Base-by-base conservation (phyloP, 176 grass and related monocot genomes). In the Triticum urartu region DNA sequence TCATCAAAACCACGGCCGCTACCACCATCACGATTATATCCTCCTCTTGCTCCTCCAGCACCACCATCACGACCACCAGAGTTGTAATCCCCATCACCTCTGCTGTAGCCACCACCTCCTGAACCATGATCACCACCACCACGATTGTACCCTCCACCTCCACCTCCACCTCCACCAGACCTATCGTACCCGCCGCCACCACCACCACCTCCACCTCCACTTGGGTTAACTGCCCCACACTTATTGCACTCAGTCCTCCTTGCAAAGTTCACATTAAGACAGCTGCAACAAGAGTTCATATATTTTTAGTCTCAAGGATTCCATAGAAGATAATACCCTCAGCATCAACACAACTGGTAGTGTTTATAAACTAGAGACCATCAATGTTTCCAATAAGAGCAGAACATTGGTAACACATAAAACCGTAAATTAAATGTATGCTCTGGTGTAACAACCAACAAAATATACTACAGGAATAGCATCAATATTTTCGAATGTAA, bases 241-340 rank as follows among this genome's bases (percentile, higher is more conserved):
- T 96, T 99, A 38, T 99, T 99, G 94, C 97, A 99, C 60, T 99
- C 94, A 56, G 86, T 91, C 77, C 97, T 92, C 81, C 97, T 94
- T 8, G 97, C 97, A 50, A 99, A 99, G 87, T 99, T 99, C 85
- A 99, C 68, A 34, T 99, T 99, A 43, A 92, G 92, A n/a, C 97
- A 99, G 64, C 97, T 99, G 83, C 48, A 87, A 62, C 60, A 87
- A 81, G 17, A 88, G 64, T 75, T 68, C 33, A 79, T 32, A 79
- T 9, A 26, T 58, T 45, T 24, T 84, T 45, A 90, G 59, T 64
- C 26, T 18, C 1, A 72, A 6, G 4, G 25, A 24, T 64, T 77
- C 26, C 63, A 7, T 30, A 52, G 52, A 85, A 78, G 13, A 78
- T 54, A 28, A 20, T 25, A 42, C 24, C 3, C 73, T 5, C 9